These are phyloP conservation scores for Neckera pumila DNA, from an alignment of 225 moss, liverwort and hornwort species.

Conservation along the genomic window DNA sequence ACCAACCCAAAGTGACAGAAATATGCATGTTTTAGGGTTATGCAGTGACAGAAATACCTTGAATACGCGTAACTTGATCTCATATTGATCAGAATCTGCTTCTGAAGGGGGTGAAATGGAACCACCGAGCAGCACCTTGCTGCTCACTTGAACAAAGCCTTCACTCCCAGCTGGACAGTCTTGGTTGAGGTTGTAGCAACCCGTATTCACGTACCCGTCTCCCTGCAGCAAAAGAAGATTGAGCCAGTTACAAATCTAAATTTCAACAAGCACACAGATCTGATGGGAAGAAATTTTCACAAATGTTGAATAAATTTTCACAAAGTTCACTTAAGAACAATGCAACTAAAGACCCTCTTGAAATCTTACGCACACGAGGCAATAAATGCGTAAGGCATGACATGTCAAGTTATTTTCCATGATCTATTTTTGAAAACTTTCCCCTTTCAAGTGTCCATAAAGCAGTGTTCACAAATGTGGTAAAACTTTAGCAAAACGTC, in stretches of 20 bases:
- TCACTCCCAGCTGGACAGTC: constrained; percentile 17
- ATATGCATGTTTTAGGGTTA: neutral
- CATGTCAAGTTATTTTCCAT: too few relatives aligned
- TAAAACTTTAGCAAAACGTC: too few relatives aligned
- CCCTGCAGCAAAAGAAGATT: constrained; percentile 4
- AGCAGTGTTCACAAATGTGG: neutral
- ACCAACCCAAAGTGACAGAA: neutral
- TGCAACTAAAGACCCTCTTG: neutral
- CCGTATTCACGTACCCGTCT: constrained; percentile 31
- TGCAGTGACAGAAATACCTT: neutral
- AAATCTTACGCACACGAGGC: neutral
- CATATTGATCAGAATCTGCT: constrained; percentile 30
- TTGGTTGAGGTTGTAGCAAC: constrained; percentile 57
- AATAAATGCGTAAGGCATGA: neutral
- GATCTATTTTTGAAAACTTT: neutral
- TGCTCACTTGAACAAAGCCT: constrained; percentile 73
- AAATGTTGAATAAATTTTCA: neutral
- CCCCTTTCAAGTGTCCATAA: neutral
- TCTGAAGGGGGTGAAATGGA: constrained; percentile 31
- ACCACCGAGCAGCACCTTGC: constrained; percentile 56
- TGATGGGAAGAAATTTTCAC: neutral
- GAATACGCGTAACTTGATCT: constrained; percentile 41
- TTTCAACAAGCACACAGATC: neutral
- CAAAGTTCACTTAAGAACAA: neutral
- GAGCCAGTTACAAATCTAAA: neutral